Conservation (phyloP, 2,329 filamentous ascomycete species). For the Trichoderma citrinoviride region DNA sequence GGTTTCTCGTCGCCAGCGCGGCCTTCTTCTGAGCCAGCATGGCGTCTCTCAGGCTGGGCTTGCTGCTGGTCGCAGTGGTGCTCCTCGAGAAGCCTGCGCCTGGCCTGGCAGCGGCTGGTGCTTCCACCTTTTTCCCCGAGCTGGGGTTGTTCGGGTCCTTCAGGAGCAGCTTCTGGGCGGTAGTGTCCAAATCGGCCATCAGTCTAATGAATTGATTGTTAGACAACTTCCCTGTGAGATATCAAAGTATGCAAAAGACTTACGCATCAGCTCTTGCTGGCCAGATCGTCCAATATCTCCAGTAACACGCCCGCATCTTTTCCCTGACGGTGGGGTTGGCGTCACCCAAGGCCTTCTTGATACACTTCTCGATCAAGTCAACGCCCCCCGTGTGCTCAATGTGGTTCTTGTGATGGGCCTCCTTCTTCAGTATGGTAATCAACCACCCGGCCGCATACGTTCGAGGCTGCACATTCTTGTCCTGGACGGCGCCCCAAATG, state of each 20-base stretch:
- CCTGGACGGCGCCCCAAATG: constrained; percentile 74
- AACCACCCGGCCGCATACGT: constrained; percentile 80
- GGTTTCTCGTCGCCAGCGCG: constrained; percentile 46
- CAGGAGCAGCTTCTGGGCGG: constrained; percentile 74
- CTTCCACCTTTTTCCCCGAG: constrained; percentile 52
- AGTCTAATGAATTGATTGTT: constrained; percentile 54
- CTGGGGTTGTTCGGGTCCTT: constrained; percentile 83
- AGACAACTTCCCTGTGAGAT: not conserved
- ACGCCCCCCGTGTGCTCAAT: constrained; percentile 83
- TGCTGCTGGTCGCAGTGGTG: constrained; percentile 56
- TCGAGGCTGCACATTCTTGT: constrained; percentile 90
- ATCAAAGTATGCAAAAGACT: constrained; percentile 35
- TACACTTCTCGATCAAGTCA: constrained; percentile 79
- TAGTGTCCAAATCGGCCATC: constrained; percentile 72
- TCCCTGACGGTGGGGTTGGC: constrained; percentile 88
- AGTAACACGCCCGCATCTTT: constrained; percentile 80
- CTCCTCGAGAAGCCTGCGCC: constrained; percentile 59
- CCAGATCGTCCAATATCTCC: constrained; percentile 78
- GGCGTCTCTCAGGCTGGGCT: constrained; percentile 72
- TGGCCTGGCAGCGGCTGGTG: constrained; percentile 44
- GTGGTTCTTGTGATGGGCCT: constrained; percentile 72
- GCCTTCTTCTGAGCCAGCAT: constrained; percentile 80
- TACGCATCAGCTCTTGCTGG: constrained; percentile 71
- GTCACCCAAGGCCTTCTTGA: constrained; percentile 86
- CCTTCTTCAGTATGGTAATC: constrained; percentile 74